These are phyloP conservation scores for Geoglossum glabrum DNA, from an alignment of 495 filamentous ascomycete species.

Conservation along the genomic window DNA sequence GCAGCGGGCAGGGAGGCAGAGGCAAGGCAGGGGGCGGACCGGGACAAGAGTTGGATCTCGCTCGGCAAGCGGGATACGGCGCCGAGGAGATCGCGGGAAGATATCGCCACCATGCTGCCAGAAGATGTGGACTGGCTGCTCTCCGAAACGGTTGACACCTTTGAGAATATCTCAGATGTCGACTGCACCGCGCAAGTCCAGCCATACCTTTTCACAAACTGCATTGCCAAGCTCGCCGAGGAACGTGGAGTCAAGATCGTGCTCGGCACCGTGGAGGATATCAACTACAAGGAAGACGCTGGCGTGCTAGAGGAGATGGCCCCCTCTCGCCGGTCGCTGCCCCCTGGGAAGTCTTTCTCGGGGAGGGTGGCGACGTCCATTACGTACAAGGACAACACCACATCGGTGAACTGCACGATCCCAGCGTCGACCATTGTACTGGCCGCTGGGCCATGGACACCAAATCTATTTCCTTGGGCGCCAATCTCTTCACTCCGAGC, in stretches of 20 bases:
- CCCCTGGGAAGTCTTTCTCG: not conserved
- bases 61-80: not conserved
- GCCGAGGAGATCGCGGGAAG: not conserved
- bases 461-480: slow-evolving; percentile 45
- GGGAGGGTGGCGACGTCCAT: slow-evolving; percentile 35
- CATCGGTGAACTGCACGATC: slow-evolving; percentile 34
- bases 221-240: slow-evolving; percentile 61
- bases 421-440: slow-evolving; percentile 66
- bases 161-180: slow-evolving; percentile 67
- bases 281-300: slow-evolving; percentile 26
- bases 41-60: not conserved
- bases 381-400: slow-evolving; percentile 51
- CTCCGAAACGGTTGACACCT: slow-evolving; percentile 40
- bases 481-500: slow-evolving; percentile 69
- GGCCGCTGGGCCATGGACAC: slow-evolving; percentile 82
- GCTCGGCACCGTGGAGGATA: slow-evolving; percentile 41
- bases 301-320: not conserved
- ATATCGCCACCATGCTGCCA: slow-evolving; percentile 40
- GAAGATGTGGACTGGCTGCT: slow-evolving; percentile 76
- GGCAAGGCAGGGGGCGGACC: not conserved
- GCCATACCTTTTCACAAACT: slow-evolving; percentile 76
- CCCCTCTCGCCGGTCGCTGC: no score
- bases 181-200: slow-evolving; percentile 83
- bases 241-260: slow-evolving; percentile 56
- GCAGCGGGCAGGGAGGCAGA: not conserved